Base-by-base conservation (phyloP, 805 yeast species). In the Kodamaea sagamina region DNA sequence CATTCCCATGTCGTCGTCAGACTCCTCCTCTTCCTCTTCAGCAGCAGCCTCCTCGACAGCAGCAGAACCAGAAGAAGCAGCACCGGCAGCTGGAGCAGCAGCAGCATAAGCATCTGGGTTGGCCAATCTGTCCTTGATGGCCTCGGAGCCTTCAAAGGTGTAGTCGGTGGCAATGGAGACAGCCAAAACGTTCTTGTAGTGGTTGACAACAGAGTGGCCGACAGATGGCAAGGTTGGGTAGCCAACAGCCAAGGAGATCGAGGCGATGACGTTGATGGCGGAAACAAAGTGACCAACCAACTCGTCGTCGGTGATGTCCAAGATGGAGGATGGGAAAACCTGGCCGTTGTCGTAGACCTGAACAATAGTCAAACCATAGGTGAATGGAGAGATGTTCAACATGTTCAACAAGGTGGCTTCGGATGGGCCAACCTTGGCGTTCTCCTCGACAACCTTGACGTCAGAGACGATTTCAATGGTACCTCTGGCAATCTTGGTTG, bases 401-500 rank as follows among this genome's bases (percentile, higher is more conserved):
- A 93, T 88, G 89, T 93, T 93, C 74, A 93, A 86, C 78, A 93
- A 81, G 61, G 97, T 71, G 62, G 99, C 98, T 83, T 93, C 99
- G 64, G 99, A 93, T 66, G 92, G 95, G 81, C 99, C 99, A 67
- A 93, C 99, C 77, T 78, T 88, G 71, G 68, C 67, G 67, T 88
- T 87, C 54, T 84, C 83, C 54, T 78, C 82, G 68, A 90, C 96
- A 71, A 93, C 96, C 81, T 87, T 87, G 67, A 93, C 96, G 71
- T 93, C 99, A 63, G 86, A 76, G 74, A 89, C 89, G 77, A 93
- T 93, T 81, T 93, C 99, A 84, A 93, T 93, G 79, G 97, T 89
- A 93, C 99, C 99, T 87, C 99, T 90, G 77, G 96, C 93, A 89
- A 93, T 93, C 95, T 93, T 93, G 88, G 99, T 93, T 84, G 99